Percentiles rank a stretch among this genome's conserved stretches.
Conservation (phyloP, 768 basidiomycete species). For the Suillus subluteus region DNA sequence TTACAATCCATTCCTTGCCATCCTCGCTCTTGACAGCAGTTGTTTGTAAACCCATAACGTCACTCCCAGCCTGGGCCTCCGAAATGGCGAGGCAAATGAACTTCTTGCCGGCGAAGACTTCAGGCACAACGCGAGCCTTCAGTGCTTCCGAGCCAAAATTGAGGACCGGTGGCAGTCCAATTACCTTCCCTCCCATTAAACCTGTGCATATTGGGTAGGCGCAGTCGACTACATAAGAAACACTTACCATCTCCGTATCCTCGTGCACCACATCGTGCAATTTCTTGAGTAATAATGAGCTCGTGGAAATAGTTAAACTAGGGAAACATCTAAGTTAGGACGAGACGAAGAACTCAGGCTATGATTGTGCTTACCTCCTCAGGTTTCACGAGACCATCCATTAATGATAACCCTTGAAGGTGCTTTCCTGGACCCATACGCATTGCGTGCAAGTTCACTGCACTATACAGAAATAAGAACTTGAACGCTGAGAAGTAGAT, state of each 20-base stretch:
- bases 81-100: constrained; percentile 76
- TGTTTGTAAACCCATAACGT: constrained; percentile 66
- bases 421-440: constrained; percentile 90
- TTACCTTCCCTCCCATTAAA: constrained; percentile 63
- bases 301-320: constrained; percentile 75
- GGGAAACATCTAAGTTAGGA: constrained; percentile 15
- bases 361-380: constrained; percentile 55
- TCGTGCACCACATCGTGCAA: constrained; percentile 54
- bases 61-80: constrained; percentile 75
- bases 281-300: constrained; percentile 68
- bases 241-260: constrained; percentile 68
- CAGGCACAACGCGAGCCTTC: constrained; percentile 49
- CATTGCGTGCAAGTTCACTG: constrained; percentile 84
- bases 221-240: background rate
- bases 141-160: constrained; percentile 64
- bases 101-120: constrained; percentile 64
- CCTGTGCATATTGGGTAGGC: constrained; percentile 18
- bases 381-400: constrained; percentile 74
- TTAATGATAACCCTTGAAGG: constrained; percentile 72
- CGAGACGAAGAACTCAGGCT: constrained; percentile 6
- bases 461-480: constrained; percentile 38
- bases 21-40: constrained; percentile 65
- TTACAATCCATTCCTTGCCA: constrained; percentile 70
- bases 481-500: background rate
- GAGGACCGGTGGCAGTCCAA: constrained; percentile 72